These are phyloP conservation scores for Aspergillus neotritici DNA, from an alignment of 2,329 filamentous ascomycete genomes.

Conservation along the genomic window DNA sequence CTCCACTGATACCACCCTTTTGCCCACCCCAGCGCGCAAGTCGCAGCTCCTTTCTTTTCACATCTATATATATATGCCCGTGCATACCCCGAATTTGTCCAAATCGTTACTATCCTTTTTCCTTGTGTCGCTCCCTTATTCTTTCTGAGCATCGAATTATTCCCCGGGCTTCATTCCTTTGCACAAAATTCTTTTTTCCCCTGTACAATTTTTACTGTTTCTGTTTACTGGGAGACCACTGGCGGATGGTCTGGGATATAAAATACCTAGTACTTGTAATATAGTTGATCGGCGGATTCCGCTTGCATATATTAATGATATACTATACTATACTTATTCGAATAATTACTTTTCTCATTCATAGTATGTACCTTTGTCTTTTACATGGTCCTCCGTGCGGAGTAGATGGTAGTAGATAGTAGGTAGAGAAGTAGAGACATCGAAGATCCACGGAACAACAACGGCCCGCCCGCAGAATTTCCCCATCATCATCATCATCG, in stretches of 20 bases:
- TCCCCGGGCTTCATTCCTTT: constrained; percentile 7
- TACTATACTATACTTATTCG: constrained; percentile 20
- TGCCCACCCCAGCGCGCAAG: too few species aligned
- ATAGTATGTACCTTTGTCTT: too few species aligned
- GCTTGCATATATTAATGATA: not conserved
- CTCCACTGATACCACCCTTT: too few species aligned
- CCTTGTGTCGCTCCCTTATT: constrained; percentile 7
- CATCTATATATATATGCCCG: constrained; percentile 5
- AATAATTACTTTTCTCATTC: too few species aligned
- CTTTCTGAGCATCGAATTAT: not conserved
- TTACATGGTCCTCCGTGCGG: not conserved
- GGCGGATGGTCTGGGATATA: constrained; percentile 18
- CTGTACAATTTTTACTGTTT: constrained; percentile 25
- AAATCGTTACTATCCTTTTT: constrained; percentile 2
- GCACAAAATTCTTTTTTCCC: constrained; percentile 2
- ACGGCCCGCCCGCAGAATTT: constrained; percentile 27
- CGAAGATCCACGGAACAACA: constrained; percentile 19
- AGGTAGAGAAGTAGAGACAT: not conserved
- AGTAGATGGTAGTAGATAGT: not conserved
- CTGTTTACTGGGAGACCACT: constrained; percentile 18
- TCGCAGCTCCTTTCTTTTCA: constrained; percentile 17
- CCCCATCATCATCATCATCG: constrained; percentile 15
- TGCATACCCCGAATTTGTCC: constrained; percentile 16
- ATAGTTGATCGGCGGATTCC: constrained; percentile 19
- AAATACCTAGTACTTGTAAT: constrained; percentile 27